Evolutionary conservation across 2,329 filamentous ascomycete species (phyloP), one percentile per base, ranked within the genome.

Genomic region (Claviceps africana): DNA sequence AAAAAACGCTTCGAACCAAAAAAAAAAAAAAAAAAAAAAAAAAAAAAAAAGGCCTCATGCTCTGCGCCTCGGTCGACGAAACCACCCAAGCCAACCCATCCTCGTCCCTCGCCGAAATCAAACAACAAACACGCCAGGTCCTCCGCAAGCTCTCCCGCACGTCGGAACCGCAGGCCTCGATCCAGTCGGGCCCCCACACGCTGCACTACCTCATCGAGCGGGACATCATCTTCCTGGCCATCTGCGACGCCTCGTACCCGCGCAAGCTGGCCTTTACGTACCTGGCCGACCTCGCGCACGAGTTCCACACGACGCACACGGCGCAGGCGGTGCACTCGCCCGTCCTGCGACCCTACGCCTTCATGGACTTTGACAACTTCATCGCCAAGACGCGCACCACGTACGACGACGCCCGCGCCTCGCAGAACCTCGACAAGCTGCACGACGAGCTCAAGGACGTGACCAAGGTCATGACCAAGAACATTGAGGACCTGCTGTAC

Each of bases 391-490:
- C 90, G 42, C 93, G 91, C 71, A 85, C 89, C 61, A 89, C 90
- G 30, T 98, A 98, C 70, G 87, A 93, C 61, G 93, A 98, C 68
- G 82, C 86, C 51, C 83, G 93, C 58, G 93, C 93, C 17, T 81
- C 87, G 15, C 86, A 90, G 70, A 97, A 97, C 70, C 79, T 98
- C 53, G 88, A 94, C 69, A 89, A 91, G 71, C 76, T 98, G 58
- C 97, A 98, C 65, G 88, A 96, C 65, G 94, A 98, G 76, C 79
- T 98, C 58, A 85, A 90, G 67, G 93, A 97, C 70, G 94, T 98
- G 52, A 97, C 93, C 1, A 90, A 96, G 72, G 90, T 98, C 64
- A 98, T 98, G 94, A 97, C 90, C 52, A 97, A 97, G 80, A 98
- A 98, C 69, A 97, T 98, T 60, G 93, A 98, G 75, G 93, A 98